Conservation (phyloP, 306 rosid species). For the Comarum palustre region DNA sequence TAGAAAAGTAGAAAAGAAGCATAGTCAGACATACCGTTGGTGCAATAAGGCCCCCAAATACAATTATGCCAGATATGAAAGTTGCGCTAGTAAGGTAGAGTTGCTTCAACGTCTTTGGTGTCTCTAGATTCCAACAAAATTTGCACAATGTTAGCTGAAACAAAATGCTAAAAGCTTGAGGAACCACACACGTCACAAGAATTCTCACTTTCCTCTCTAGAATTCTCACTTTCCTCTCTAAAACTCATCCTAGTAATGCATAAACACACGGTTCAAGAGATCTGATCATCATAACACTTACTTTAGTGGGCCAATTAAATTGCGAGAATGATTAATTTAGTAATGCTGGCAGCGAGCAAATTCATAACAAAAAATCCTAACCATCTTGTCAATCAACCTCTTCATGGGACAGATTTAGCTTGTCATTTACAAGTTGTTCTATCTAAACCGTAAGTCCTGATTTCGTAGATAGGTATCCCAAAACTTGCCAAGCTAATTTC, state of each 20-base stretch:
- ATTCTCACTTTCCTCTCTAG: not conserved
- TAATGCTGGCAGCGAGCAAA: not conserved
- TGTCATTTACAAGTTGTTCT: too few species aligned
- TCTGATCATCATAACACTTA: not conserved
- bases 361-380: not conserved
- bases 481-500: not conserved
- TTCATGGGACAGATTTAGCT: too few species aligned
- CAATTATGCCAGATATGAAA: constrained; percentile 64
- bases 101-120: constrained; percentile 80
- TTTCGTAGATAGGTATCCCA: not conserved
- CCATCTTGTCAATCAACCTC: not conserved
- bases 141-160: constrained; percentile 15
- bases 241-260: not conserved
- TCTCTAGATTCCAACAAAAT: constrained; percentile 47
- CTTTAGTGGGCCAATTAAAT: not conserved
- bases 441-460: not conserved
- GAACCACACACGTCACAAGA: constrained; percentile 9
- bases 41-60: constrained; percentile 87
- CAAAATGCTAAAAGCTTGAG: constrained; percentile 8
- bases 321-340: not conserved
- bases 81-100: constrained; percentile 68
- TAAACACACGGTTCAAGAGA: not conserved
- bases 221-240: too few species aligned
- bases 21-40: constrained; percentile 62
- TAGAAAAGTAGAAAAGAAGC: not conserved